These are phyloP conservation scores for Wickerhamiella vanderwaltii DNA, from an alignment of 805 yeast species.

Conservation along the genomic window DNA sequence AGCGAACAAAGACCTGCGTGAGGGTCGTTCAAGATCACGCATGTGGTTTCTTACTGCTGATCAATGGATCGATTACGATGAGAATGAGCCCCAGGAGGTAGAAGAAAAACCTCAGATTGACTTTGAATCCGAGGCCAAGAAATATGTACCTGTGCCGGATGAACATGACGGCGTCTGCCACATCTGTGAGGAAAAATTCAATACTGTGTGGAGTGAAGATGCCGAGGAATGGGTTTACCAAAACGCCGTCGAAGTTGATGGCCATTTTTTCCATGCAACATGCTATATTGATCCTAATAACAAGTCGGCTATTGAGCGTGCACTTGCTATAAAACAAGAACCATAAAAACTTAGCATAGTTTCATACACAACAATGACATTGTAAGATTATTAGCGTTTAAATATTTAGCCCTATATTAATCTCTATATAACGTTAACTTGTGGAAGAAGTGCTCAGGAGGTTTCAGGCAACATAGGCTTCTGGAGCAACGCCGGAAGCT, in stretches of 20 bases:
- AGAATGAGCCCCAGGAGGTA: constrained; percentile 29
- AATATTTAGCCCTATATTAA: too few relatives aligned
- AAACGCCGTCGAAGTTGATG: constrained; percentile 44
- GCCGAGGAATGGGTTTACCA: constrained; percentile 75
- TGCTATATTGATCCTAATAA: constrained; percentile 56
- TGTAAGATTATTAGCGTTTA: too few relatives aligned
- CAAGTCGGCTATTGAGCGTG: constrained; percentile 15
- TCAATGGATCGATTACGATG: constrained; percentile 65
- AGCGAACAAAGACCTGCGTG: constrained; percentile 63
- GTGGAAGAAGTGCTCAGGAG: too few relatives aligned
- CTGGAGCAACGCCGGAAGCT: constrained; percentile 67
- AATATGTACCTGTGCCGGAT: constrained; percentile 55
- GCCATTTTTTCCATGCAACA: constrained; percentile 47
- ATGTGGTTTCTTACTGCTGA: constrained; percentile 67
- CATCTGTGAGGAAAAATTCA: constrained; percentile 53
- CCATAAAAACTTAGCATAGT: neutral
- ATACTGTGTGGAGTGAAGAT: constrained; percentile 59
- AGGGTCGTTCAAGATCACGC: constrained; percentile 49
- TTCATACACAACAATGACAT: neutral
- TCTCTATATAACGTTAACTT: too few relatives aligned
- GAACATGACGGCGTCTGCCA: constrained; percentile 54
- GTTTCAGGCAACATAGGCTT: neutral
- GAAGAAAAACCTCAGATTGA: constrained; percentile 22
- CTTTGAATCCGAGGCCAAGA: constrained; percentile 23
- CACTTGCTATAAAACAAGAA: constrained; percentile 6